Evolutionary conservation across 2,329 filamentous ascomycete species (phyloP).

Genomic region (Coleophoma cylindrospora): DNA sequence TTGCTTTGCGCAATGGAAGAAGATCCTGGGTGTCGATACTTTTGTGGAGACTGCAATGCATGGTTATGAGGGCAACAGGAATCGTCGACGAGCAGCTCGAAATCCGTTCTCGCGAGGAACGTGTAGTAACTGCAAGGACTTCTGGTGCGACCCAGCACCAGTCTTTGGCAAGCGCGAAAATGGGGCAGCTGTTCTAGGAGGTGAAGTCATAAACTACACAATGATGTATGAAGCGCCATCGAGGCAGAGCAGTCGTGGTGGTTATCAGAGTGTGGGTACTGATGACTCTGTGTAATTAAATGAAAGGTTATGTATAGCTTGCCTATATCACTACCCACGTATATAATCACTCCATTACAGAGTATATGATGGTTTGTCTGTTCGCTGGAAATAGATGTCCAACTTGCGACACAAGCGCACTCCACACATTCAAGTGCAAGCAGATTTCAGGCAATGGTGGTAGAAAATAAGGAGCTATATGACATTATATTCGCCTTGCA

Average conservation of each 20-base stretch:
- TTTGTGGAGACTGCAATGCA: constrained; percentile 88
- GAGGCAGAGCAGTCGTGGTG: constrained; percentile 43
- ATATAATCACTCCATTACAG: too few species aligned
- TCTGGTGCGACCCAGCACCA: constrained; percentile 88
- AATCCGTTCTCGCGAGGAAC: constrained; percentile 86
- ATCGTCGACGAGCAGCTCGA: constrained; percentile 39
- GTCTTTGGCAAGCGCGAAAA: constrained; percentile 71
- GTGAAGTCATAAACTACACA: constrained; percentile 79
- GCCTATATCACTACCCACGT: too few species aligned
- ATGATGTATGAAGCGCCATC: constrained; percentile 81
- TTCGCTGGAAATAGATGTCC: too few species aligned
- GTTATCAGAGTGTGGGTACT: constrained; percentile 7
- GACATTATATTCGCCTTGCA: too few species aligned
- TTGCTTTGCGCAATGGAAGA: constrained; percentile 74
- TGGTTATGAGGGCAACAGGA: constrained; percentile 52
- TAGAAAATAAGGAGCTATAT: too few species aligned
- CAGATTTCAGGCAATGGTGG: too few species aligned
- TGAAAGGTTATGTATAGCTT: neutral
- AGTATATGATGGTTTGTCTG: too few species aligned
- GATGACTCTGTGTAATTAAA: constrained; percentile 8
- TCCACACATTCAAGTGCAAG: too few species aligned
- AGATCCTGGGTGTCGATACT: constrained; percentile 83
- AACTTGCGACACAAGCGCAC: too few species aligned
- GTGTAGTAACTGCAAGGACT: constrained; percentile 88
- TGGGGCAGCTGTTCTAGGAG: constrained; percentile 71